Conservation (phyloP, 345 rosid species). For the Eutrema heterophyllum region DNA sequence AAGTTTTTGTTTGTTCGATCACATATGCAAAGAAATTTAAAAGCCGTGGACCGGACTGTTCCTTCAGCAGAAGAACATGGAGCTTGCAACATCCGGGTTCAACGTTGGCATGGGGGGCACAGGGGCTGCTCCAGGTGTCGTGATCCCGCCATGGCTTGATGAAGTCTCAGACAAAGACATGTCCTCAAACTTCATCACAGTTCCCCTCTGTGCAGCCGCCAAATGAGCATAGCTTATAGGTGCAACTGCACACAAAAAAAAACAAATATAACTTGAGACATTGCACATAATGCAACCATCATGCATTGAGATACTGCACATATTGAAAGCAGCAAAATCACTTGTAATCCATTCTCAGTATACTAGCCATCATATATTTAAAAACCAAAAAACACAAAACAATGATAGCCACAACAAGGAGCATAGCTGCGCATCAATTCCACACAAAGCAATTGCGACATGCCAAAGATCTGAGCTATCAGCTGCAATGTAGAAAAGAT, state of each 20-base stretch:
- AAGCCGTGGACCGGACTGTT: no score
- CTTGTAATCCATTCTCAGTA: not conserved
- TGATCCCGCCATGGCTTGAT: constrained; percentile 21
- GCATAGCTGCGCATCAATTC: no score
- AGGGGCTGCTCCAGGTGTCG: constrained; percentile 23
- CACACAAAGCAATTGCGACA: no score
- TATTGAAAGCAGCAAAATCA: not conserved
- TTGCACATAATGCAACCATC: not conserved
- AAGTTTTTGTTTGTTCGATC: no score
- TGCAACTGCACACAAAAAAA: constrained; percentile 21
- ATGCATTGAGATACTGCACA: not conserved
- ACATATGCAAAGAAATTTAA: no score
- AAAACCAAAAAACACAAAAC: no score
- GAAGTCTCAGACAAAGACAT: constrained; percentile 7
- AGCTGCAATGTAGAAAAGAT: no score
- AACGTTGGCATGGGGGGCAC: not conserved
- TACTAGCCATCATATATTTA: not conserved
- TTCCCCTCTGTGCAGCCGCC: constrained; percentile 33
- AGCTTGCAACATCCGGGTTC: no score
- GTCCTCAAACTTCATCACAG: constrained; percentile 26
- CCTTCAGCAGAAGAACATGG: no score
- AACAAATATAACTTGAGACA: not conserved
- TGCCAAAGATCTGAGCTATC: no score
- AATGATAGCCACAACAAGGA: no score
- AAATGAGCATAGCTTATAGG: constrained; percentile 30